Conservation (phyloP, 2,329 filamentous ascomycete species). For the Fusarium irregulare region DNA sequence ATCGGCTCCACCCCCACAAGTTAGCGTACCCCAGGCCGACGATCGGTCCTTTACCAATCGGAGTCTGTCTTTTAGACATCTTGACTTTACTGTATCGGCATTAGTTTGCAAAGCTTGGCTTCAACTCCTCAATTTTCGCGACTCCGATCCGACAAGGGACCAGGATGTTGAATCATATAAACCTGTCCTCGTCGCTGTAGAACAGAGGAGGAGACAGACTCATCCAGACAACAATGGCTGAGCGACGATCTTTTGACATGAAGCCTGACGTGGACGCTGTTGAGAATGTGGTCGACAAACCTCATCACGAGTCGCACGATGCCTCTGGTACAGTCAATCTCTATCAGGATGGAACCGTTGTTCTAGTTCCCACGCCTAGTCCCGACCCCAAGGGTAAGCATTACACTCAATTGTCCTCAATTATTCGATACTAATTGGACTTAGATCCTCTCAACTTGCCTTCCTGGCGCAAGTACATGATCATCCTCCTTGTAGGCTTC, state of each 20-base stretch:
- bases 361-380: constrained; percentile 7
- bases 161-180: not conserved
- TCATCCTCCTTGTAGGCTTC: constrained; percentile 16
- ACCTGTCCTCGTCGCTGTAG: not conserved
- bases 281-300: constrained; percentile 1
- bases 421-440: too few relatives aligned
- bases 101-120: not conserved
- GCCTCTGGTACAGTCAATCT: constrained; percentile 13
- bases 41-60: not conserved
- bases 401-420: too few relatives aligned
- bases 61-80: not conserved
- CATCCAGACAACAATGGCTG: constrained; percentile 9
- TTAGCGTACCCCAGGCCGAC: not conserved
- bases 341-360: constrained; percentile 10
- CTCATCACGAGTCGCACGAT: not conserved
- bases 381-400: constrained; percentile 22
- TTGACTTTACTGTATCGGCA: not conserved
- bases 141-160: constrained; percentile 9
- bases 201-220: accelerated
- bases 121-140: not conserved
- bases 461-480: constrained; percentile 7
- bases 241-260: constrained; percentile 2
- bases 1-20: constrained; percentile 26
- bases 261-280: constrained; percentile 9
- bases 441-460: constrained; percentile 13